Evolutionary conservation across 345 rosid species (phyloP), one percentile per base, ranked within the genome.

Genomic region (Streptanthus diversifolius): DNA sequence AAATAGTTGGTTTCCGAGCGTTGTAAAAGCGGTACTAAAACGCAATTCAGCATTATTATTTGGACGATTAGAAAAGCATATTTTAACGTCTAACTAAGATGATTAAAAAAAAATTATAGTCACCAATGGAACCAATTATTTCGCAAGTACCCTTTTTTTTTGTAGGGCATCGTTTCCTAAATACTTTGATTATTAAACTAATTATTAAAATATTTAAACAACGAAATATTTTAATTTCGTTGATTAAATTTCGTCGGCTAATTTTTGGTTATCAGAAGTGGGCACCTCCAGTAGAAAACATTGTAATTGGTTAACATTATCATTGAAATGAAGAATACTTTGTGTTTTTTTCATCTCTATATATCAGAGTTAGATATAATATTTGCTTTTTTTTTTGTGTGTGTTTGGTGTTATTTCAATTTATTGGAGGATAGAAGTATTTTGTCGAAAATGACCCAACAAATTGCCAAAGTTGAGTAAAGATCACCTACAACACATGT

Each of bases 381-480:
- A 25, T 25, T 25, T 25, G 27, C 27, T 25, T 25, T 0, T 39
- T 11, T 53, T 33, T 39, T 29, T 30, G 32, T n/a, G 49, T 27
- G 7, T 7, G 47, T 64, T 73, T 45, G 77, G 77, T 73, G 66
- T 44, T 47, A 25, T 25, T 73, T 66, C 60, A 47, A 25, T 36
- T 12, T 21, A 56, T 56, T 15, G 33, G 59, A 56, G 13, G 71
- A 72, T 63, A 53, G 3, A 24, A 45, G 32, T 73, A 17, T 13
- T 24, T 12, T 22, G 71, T 56, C 58, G 35, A 73, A 65, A 35
- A 12, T 56, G 47, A 65, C 66, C 66, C 52, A 47, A 22, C 47
- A 73, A 56, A 56, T 29, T 65, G 47, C 17, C 58, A 64, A 45
- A 15, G 22, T 65, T 73, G 60, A 56, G 44, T 69, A 53, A 54